phyloP scores from a whole-genome alignment of 352 stramenopile species.

The Phytophthora pistaciae region DNA sequence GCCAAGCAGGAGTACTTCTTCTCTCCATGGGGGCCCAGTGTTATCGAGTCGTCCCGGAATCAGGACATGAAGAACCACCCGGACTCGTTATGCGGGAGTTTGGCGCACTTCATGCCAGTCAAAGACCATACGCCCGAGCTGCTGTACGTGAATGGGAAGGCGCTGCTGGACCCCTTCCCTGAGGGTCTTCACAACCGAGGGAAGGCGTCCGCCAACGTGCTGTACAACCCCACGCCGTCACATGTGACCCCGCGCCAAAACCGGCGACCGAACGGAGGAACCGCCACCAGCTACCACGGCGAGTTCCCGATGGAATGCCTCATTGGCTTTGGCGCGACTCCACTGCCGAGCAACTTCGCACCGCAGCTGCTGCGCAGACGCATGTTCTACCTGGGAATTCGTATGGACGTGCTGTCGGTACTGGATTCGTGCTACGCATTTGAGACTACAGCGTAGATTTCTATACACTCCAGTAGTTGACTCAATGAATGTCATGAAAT shows the following conservation, averaged over 20 bases:
- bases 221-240: conserved; percentile 52
- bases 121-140: conserved; percentile 44
- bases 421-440: conserved; percentile 38
- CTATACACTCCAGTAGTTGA: neutral
- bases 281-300: conserved; percentile 26
- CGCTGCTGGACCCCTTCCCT: conserved; percentile 55
- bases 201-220: conserved; percentile 34
- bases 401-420: conserved; percentile 39
- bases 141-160: conserved; percentile 65
- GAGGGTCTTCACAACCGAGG: conserved; percentile 34
- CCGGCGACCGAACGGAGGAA: conserved; percentile 23
- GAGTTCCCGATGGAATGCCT: conserved; percentile 50
- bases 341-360: conserved; percentile 41
- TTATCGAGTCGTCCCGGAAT: conserved; percentile 54
- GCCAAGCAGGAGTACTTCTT: conserved; percentile 61
- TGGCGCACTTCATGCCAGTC: conserved; percentile 61
- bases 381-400: conserved; percentile 49
- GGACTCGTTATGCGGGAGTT: conserved; percentile 61
- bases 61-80: conserved; percentile 57
- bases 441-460: conserved; percentile 6
- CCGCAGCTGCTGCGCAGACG: conserved; percentile 42
- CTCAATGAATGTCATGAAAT: neutral
- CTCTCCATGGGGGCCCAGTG: conserved; percentile 59
- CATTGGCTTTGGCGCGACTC: conserved; percentile 47
- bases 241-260: conserved; percentile 56